Evolutionary conservation across 2,329 filamentous ascomycete genomes (phyloP).

Genomic region (Aspergillus caelatus): DNA sequence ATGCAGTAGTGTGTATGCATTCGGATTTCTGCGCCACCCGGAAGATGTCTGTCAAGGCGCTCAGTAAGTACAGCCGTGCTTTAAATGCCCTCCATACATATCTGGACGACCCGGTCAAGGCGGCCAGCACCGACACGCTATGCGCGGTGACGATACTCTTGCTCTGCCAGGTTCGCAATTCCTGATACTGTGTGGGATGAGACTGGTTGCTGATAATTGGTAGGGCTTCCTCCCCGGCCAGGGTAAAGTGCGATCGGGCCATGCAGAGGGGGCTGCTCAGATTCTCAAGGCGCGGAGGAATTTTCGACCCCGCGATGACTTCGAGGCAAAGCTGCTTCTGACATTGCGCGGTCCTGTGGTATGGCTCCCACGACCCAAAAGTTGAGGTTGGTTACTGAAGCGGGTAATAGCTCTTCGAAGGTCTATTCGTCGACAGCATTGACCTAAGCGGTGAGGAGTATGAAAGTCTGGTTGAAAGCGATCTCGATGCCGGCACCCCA

Average conservation of each 20-base stretch:
- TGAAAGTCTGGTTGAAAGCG: constrained; percentile 34
- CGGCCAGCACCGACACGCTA: constrained; percentile 36
- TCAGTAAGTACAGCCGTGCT: constrained; percentile 37
- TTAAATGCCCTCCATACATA: constrained; percentile 30
- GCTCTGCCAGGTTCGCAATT: constrained; percentile 28
- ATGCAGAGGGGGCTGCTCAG: constrained; percentile 39
- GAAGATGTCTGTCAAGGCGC: constrained; percentile 19
- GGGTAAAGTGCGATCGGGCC: constrained; percentile 22
- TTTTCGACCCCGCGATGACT: constrained; percentile 33
- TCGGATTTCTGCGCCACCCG: constrained; percentile 26
- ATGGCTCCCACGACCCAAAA: constrained; percentile 4
- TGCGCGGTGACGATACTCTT: constrained; percentile 42
- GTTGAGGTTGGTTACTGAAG: not conserved
- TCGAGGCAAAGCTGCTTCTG: constrained; percentile 38
- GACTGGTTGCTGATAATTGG: not conserved
- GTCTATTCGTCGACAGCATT: constrained; percentile 38
- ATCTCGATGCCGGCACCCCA: constrained; percentile 28
- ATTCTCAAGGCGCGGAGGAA: constrained; percentile 38
- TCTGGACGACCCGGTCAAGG: constrained; percentile 36
- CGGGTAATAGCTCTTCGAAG: constrained; percentile 37
- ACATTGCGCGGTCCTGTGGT: constrained; percentile 42
- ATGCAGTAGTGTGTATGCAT: constrained; percentile 34
- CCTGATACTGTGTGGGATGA: too few species aligned
- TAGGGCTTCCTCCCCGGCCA: not conserved
- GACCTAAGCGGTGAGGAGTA: constrained; percentile 36